phyloP scores from a whole-genome alignment of 441 rosid genomes.

The Populus hybrid region DNA sequence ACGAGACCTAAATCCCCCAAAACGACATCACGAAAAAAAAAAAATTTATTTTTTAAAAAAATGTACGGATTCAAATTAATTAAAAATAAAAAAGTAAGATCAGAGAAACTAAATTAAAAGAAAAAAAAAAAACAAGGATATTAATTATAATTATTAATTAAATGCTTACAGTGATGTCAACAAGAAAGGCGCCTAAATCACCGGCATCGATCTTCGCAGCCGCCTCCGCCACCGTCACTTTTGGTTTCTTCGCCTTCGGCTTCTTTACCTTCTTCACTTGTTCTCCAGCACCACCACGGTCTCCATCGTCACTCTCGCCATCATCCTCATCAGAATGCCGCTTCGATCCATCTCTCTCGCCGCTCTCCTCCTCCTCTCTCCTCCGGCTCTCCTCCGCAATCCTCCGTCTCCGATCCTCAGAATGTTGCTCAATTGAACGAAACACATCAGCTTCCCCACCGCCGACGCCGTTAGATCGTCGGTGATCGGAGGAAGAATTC shows the following conservation, averaged over 20 bases:
- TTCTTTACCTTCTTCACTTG: conserved; percentile 53
- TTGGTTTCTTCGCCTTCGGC: conserved; percentile 70
- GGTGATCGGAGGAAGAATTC: conserved; percentile 1
- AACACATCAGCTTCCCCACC: conserved; percentile 25
- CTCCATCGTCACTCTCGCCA: conserved; percentile 27
- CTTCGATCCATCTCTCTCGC: conserved; percentile 22
- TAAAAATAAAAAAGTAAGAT: neutral
- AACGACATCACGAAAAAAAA: neutral
- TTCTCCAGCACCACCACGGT: neutral
- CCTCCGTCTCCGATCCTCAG: conserved; percentile 41
- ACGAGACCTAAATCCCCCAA: conserved; percentile 39
- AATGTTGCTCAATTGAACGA: conserved; percentile 34
- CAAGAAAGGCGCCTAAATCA: conserved; percentile 52
- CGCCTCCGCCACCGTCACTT: conserved; percentile 62
- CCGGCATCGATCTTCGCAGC: conserved; percentile 59
- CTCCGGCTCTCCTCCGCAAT: conserved; percentile 14
- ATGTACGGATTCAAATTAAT: neutral
- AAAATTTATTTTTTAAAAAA: neutral
- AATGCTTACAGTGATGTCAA: conserved; percentile 42
- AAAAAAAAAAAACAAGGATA: neutral
- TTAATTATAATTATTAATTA: neutral
- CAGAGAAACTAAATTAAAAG: neutral
- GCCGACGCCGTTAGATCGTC: conserved; percentile 8
- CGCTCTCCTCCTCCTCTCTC: neutral
- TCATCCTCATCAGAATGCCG: conserved; percentile 31